phyloP scores from a whole-genome alignment of 2,329 filamentous ascomycete species.

The Calonectria fujianensis region DNA sequence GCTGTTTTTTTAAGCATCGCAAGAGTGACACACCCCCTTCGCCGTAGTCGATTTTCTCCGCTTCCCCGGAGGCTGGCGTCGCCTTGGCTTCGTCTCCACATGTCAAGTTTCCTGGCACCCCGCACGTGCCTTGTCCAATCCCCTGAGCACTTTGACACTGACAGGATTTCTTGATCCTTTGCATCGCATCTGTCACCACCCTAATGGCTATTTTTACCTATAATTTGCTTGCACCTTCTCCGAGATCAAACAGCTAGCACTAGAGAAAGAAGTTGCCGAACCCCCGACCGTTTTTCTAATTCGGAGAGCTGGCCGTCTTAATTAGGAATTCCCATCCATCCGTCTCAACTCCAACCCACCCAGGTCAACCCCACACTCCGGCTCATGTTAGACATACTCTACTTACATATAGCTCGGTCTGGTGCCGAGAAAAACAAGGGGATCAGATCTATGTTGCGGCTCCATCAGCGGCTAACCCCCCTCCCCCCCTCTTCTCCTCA shows the following conservation, averaged over 20 bases:
- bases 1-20: conserved; percentile 13
- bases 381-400: conserved; percentile 26
- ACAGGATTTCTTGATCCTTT: conserved; percentile 2
- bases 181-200: conserved; percentile 2
- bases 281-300: conserved; percentile 33
- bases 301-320: not conserved
- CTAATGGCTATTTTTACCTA: conserved; percentile 13
- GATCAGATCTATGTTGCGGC: conserved; percentile 41
- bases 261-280: conserved; percentile 33
- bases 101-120: conserved; percentile 5
- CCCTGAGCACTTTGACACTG: conserved; percentile 20
- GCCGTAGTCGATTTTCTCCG: conserved; percentile 34
- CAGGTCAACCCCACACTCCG: conserved; percentile 18
- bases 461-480: conserved; percentile 39
- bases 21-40: conserved; percentile 18
- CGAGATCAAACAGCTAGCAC: conserved; percentile 18
- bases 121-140: conserved; percentile 22
- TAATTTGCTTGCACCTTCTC: not conserved
- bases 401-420: conserved; percentile 47
- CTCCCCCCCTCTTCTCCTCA: not conserved
- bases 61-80: conserved; percentile 36
- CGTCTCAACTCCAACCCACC: conserved; percentile 16
- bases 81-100: conserved; percentile 26
- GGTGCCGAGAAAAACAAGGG: conserved; percentile 46
- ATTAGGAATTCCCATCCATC: conserved; percentile 20